Conservation (phyloP, 257 asterid genomes). For the Solanum clarkiae region DNA sequence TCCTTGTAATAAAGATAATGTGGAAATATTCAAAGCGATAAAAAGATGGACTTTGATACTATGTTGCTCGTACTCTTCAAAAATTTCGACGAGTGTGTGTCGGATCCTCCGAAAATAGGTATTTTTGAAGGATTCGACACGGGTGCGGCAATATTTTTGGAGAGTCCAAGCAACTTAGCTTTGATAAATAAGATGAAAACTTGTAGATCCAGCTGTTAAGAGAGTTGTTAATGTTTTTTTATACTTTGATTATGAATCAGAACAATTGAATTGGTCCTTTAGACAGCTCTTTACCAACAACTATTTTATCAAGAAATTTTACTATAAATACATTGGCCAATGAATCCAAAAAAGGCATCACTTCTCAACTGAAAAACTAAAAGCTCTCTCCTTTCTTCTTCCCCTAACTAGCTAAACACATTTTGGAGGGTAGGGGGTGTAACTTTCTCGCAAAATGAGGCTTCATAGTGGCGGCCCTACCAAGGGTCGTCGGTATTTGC, state of each 20-base stretch:
- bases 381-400: not conserved
- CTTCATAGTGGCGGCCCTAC: not conserved
- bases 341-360: not conserved
- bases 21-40: not conserved
- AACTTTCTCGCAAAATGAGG: not conserved
- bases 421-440: not conserved
- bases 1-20: not conserved
- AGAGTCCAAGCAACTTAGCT: no score
- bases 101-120: no score
- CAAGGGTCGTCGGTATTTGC: not conserved
- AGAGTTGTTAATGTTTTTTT: not conserved
- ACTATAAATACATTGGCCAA: not conserved
- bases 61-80: no score
- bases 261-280: not conserved
- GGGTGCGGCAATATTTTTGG: no score
- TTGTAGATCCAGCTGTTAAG: not conserved
- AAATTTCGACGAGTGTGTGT: no score
- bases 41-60: not conserved
- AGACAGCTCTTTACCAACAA: not conserved
- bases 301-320: not conserved
- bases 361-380: not conserved
- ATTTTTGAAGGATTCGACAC: no score
- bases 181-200: not conserved
- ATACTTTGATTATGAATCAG: not conserved
- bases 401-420: not conserved